Percentiles rank a stretch among this genome's conserved stretches.
phyloP scores from a whole-genome alignment of 2,329 filamentous ascomycete species.

The Xylaria sp. region DNA sequence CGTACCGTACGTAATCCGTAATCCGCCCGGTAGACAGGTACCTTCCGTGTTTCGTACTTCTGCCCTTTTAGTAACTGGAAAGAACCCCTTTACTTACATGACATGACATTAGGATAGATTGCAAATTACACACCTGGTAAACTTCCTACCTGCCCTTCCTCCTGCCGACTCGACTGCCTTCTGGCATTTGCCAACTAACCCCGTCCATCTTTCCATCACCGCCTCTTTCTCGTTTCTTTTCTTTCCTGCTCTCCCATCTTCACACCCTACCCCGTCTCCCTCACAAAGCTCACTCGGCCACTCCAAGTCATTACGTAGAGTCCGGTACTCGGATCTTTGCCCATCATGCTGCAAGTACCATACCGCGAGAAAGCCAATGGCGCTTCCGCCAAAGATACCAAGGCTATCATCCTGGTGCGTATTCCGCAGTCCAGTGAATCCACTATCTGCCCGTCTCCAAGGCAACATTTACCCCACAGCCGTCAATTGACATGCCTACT shows the following conservation, averaged over 20 bases:
- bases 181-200: neutral
- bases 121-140: no score
- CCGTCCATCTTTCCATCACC: constrained; percentile 11
- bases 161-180: no score
- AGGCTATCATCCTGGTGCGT: constrained; percentile 87
- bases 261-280: neutral
- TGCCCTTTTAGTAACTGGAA: neutral
- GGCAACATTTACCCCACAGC: constrained; percentile 14
- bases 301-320: neutral
- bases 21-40: no score
- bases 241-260: neutral
- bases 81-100: neutral
- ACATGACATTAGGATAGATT: neutral
- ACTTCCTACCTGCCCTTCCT: no score
- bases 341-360: constrained; percentile 53
- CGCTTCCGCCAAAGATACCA: constrained; percentile 58
- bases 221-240: constrained; percentile 7
- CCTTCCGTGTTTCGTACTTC: no score
- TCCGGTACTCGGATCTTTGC: neutral
- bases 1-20: no score
- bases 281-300: neutral
- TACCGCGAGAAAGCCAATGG: constrained; percentile 47
- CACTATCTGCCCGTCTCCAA: constrained; percentile 19
- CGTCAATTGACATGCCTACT: neutral
- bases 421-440: constrained; percentile 5